These are phyloP conservation scores for Chlorokybus atmophyticus DNA, from an alignment of 139 green algal genomes.

Conservation along the genomic window DNA sequence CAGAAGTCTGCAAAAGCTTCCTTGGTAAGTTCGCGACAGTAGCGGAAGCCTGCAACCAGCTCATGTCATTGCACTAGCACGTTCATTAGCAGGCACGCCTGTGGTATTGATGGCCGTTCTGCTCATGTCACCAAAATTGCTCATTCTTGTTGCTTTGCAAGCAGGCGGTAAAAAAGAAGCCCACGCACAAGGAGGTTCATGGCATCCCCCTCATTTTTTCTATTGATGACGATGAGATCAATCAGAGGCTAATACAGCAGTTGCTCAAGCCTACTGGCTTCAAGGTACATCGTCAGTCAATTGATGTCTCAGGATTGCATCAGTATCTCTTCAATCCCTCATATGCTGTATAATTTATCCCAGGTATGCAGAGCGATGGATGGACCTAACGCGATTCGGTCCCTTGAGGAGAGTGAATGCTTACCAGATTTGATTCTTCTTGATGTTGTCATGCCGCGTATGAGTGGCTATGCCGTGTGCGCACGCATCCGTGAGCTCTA, in stretches of 20 bases:
- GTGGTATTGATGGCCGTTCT: too few relatives aligned
- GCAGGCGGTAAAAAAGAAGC: too few relatives aligned
- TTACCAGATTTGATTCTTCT: constrained; percentile 52
- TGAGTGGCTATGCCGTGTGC: constrained; percentile 51
- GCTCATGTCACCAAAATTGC: too few relatives aligned
- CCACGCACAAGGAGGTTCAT: background rate
- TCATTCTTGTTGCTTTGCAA: too few relatives aligned
- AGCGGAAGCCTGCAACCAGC: too few relatives aligned
- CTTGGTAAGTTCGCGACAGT: too few relatives aligned
- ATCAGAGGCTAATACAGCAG: constrained; percentile 49
- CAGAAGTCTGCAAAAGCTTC: too few relatives aligned
- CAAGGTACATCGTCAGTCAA: constrained; percentile 18
- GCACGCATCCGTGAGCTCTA: constrained; percentile 21
- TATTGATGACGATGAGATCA: constrained; percentile 51
- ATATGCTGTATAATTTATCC: constrained; percentile 25
- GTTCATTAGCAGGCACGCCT: too few relatives aligned
- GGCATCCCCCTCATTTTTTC: constrained; percentile 13
- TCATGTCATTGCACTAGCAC: too few relatives aligned
- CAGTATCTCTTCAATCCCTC: constrained; percentile 23
- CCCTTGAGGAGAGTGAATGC: constrained; percentile 4
- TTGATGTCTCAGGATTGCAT: background rate
- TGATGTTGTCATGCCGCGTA: constrained; percentile 62
- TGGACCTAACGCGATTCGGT: background rate
- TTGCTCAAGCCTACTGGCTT: constrained; percentile 39
- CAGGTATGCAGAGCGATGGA: constrained; percentile 1